phyloP scores from a whole-genome alignment of 805 yeast species.

The Teunomyces atbi region DNA sequence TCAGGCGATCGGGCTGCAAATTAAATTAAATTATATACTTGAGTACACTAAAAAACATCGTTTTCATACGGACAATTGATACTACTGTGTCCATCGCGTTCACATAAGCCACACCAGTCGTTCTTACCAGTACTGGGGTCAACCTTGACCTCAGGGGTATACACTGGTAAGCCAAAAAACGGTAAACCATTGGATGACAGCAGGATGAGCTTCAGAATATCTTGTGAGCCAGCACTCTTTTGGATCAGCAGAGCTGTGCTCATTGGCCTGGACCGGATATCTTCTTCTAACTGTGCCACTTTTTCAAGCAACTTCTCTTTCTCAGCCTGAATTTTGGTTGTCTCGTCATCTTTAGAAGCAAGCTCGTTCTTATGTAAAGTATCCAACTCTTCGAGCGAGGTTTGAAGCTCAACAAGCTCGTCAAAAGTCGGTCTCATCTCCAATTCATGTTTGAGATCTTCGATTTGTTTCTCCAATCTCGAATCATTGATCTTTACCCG shows the following conservation, averaged over 20 bases:
- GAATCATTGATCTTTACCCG: slow-evolving; percentile 7
- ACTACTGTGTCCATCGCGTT: slow-evolving; percentile 83
- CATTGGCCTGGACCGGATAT: neutral
- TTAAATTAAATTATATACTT: neutral
- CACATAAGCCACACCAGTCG: slow-evolving; percentile 93
- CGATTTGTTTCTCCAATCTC: slow-evolving; percentile 18
- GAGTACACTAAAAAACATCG: slow-evolving; percentile 42
- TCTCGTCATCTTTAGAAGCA: slow-evolving; percentile 23
- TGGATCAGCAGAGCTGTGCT: neutral
- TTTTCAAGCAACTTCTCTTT: neutral
- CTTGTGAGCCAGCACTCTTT: neutral
- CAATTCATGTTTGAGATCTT: slow-evolving; percentile 30
- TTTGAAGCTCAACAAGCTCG: slow-evolving; percentile 44
- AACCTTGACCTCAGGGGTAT: slow-evolving; percentile 43
- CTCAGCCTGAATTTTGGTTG: slow-evolving; percentile 7
- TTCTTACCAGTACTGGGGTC: slow-evolving; percentile 76
- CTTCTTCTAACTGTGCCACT: neutral
- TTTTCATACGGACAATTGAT: slow-evolving; percentile 84
- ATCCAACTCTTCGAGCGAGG: slow-evolving; percentile 43
- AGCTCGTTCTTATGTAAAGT: slow-evolving; percentile 35
- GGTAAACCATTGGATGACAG: neutral
- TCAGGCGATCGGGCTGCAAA: neutral
- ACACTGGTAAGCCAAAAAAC: slow-evolving; percentile 38
- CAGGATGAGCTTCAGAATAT: neutral
- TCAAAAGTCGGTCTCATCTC: slow-evolving; percentile 40